Evolutionary conservation across 306 rosid genomes (phyloP).

Genomic region (Medicago arabica): DNA sequence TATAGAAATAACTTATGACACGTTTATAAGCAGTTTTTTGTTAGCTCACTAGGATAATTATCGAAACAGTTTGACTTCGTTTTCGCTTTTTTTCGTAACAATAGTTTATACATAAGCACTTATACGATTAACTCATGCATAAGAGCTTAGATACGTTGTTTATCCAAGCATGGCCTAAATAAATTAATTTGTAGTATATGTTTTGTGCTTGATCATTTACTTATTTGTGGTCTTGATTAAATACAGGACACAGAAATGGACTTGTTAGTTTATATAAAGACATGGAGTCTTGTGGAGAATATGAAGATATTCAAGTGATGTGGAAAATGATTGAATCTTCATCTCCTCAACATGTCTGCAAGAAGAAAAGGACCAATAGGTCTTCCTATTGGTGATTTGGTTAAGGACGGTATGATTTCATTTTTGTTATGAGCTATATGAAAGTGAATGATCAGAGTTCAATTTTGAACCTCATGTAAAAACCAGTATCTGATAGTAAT

Average conservation of each 20-base stretch:
- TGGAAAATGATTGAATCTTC: slow-evolving; percentile 89
- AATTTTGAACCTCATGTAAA: slow-evolving; percentile 22
- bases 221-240: slow-evolving; percentile 36
- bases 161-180: background rate
- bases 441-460: slow-evolving; percentile 29
- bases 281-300: slow-evolving; percentile 79
- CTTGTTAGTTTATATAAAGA: slow-evolving; percentile 69
- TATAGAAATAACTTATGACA: background rate
- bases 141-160: background rate
- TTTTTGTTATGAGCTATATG: background rate
- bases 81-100: too few species aligned
- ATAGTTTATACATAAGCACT: background rate
- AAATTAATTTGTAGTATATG: slow-evolving; percentile 23
- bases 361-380: slow-evolving; percentile 35
- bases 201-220: slow-evolving; percentile 17
- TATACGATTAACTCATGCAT: background rate
- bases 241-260: slow-evolving; percentile 66
- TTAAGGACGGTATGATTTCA: slow-evolving; percentile 51
- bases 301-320: slow-evolving; percentile 84
- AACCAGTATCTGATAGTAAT: background rate
- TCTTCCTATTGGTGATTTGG: slow-evolving; percentile 50
- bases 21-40: background rate
- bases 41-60: too few species aligned
- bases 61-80: too few species aligned
- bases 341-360: slow-evolving; percentile 45